A percentile compares a stretch with the other conserved stretches of the same genome.
Conservation (phyloP, 805 yeast genomes). For the Candida xiaguanensis region DNA sequence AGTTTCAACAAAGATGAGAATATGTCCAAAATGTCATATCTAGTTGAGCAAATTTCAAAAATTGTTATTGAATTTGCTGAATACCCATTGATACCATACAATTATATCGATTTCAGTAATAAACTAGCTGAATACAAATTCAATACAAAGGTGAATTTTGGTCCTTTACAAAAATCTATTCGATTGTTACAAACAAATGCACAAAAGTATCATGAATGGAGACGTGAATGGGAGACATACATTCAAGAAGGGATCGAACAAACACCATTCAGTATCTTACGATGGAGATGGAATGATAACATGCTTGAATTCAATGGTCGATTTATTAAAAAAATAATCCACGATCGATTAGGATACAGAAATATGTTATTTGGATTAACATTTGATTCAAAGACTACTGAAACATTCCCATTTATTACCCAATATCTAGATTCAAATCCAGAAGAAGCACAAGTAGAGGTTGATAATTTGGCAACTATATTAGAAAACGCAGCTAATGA, state of each 20-base stretch:
- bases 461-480: conserved; percentile 37
- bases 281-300: conserved; percentile 82
- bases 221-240: conserved; percentile 57
- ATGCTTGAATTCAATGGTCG: conserved; percentile 52
- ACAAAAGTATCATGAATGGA: conserved; percentile 50
- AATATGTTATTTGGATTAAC: conserved; percentile 72
- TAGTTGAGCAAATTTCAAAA: conserved; percentile 54
- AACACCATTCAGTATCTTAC: conserved; percentile 59
- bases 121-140: conserved; percentile 40
- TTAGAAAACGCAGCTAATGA: conserved; percentile 17
- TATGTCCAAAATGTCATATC: conserved; percentile 51
- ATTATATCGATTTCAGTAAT: conserved; percentile 45
- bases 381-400: conserved; percentile 46
- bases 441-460: conserved; percentile 54
- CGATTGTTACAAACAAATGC: conserved; percentile 32
- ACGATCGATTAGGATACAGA: conserved; percentile 58
- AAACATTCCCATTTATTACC: conserved; percentile 73
- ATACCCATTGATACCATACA: conserved; percentile 71
- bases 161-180: conserved; percentile 21
- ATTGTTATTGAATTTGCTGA: conserved; percentile 62
- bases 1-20: conserved; percentile 57
- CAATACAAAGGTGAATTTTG: conserved; percentile 30
- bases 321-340: conserved; percentile 42
- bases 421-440: conserved; percentile 55
- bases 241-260: conserved; percentile 54